Evolutionary conservation across 202 grass and related monocot genomes (phyloP).

Genomic region (Schoenoplectus tabernaemontani): DNA sequence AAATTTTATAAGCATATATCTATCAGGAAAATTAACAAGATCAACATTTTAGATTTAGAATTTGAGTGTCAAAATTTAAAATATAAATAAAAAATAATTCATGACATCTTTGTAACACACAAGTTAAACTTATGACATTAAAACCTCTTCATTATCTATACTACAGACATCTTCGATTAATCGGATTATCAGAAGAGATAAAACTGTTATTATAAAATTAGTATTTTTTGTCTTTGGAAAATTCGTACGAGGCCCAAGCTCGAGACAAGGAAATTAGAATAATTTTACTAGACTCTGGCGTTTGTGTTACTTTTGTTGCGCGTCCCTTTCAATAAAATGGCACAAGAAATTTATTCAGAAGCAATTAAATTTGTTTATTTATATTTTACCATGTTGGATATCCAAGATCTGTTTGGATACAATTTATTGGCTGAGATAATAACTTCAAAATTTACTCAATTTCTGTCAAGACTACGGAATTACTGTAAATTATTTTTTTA

Average conservation of each 20-base stretch:
- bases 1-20: no score
- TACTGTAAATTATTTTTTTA: no score
- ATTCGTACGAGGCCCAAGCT: neutral
- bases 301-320: neutral
- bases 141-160: no score
- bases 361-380: neutral
- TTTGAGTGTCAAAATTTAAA: no score
- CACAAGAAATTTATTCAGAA: neutral
- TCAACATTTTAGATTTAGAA: no score
- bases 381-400: neutral
- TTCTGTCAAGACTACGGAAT: no score
- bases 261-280: neutral
- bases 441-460: neutral
- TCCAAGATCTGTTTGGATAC: neutral
- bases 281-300: no score
- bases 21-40: no score
- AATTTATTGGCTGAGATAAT: neutral
- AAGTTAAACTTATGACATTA: no score
- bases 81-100: no score
- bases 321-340: neutral
- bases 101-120: no score
- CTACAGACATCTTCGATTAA: no score
- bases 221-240: neutral
- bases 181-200: neutral
- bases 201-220: neutral